Conservation (phyloP, 768 basidiomycete genomes). For the Naganishia friedmannii region DNA sequence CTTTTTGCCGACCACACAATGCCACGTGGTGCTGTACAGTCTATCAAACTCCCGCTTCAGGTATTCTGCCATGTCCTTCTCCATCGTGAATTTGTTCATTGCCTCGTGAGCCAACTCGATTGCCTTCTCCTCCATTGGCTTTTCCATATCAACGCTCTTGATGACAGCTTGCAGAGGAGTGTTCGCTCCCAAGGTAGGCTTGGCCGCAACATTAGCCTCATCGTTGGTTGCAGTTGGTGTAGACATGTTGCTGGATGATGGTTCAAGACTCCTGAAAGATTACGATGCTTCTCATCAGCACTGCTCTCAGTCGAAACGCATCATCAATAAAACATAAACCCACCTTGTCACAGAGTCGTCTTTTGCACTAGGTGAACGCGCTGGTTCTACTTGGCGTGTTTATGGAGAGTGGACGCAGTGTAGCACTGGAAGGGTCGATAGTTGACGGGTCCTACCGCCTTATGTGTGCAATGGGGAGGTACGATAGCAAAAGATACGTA, state of each 20-base stretch:
- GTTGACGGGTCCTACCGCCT: too few species aligned
- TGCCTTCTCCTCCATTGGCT: conserved; percentile 92
- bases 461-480: too few species aligned
- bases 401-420: not conserved
- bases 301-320: not conserved
- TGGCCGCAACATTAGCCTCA: not conserved
- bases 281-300: not conserved
- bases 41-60: conserved; percentile 98
- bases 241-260: not conserved
- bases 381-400: not conserved
- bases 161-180: conserved; percentile 69
- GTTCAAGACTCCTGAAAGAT: not conserved
- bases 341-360: not conserved
- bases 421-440: not conserved
- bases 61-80: conserved; percentile 96
- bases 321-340: not conserved
- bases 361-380: not conserved
- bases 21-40: conserved; percentile 91
- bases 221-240: not conserved
- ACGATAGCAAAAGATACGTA: too few species aligned
- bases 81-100: conserved; percentile 85
- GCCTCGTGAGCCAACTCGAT: conserved; percentile 82
- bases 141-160: conserved; percentile 94
- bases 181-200: conserved; percentile 12
- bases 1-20: conserved; percentile 97